Conservation (phyloP, 2,329 filamentous ascomycete species). For the Colletotrichum aenigma region DNA sequence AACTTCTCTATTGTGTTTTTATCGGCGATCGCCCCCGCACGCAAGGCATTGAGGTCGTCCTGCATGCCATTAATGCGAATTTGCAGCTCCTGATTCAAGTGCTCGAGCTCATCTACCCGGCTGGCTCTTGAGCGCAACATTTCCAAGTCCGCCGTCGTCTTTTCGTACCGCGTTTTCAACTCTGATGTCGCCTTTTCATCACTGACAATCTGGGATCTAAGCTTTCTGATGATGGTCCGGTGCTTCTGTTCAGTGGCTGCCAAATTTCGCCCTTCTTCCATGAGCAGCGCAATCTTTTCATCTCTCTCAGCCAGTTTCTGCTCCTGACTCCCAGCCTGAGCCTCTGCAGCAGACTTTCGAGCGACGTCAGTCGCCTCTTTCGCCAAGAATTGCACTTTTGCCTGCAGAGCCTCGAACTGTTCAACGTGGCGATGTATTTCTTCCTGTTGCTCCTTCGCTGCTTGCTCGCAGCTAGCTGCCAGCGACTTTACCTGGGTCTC, state of each 20-base stretch:
- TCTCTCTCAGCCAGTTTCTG: slow-evolving; percentile 89
- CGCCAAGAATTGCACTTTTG: slow-evolving; percentile 88
- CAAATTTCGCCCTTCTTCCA: slow-evolving; percentile 91
- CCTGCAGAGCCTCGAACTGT: slow-evolving; percentile 87
- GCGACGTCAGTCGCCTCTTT: slow-evolving; percentile 80
- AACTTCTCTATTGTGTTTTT: slow-evolving; percentile 71
- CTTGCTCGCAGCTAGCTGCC: neutral
- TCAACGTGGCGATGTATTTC: slow-evolving; percentile 86
- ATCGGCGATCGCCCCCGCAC: slow-evolving; percentile 66
- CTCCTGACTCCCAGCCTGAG: slow-evolving; percentile 69
- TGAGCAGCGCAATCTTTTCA: slow-evolving; percentile 83
- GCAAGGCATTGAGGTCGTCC: slow-evolving; percentile 59
- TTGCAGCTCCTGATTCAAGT: slow-evolving; percentile 37
- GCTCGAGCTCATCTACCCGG: slow-evolving; percentile 60
- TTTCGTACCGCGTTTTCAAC: slow-evolving; percentile 63
- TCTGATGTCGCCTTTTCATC: slow-evolving; percentile 69
- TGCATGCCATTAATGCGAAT: slow-evolving; percentile 29
- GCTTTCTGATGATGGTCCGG: slow-evolving; percentile 80
- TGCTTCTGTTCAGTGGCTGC: slow-evolving; percentile 88
- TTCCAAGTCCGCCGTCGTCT: slow-evolving; percentile 55
- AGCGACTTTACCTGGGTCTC: neutral
- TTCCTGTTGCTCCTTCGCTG: slow-evolving; percentile 52
- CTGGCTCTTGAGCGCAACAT: slow-evolving; percentile 51
- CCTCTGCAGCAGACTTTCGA: slow-evolving; percentile 67
- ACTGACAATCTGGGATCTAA: slow-evolving; percentile 69